Evolutionary conservation across 2,329 filamentous ascomycete species (phyloP).

Genomic region (Colletotrichum graminicola): DNA sequence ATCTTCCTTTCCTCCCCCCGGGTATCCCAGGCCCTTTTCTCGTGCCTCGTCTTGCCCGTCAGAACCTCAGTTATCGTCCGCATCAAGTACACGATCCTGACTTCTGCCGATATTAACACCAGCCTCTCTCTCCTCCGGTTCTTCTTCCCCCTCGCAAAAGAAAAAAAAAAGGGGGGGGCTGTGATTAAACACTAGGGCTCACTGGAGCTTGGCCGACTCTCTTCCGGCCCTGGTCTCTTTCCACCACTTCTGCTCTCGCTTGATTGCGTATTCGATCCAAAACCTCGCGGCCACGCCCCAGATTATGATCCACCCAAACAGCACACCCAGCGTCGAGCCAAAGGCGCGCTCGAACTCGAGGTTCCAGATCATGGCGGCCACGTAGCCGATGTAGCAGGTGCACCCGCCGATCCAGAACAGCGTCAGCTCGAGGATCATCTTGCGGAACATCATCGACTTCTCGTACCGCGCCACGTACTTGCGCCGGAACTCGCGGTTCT

Average conservation of each 20-base stretch:
- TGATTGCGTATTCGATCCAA: slow-evolving; percentile 37
- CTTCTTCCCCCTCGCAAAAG: background rate
- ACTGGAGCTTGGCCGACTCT: slow-evolving; percentile 37
- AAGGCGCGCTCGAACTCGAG: slow-evolving; percentile 39
- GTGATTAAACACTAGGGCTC: slow-evolving; percentile 41
- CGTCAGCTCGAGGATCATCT: slow-evolving; percentile 40
- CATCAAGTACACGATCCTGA: slow-evolving; percentile 32
- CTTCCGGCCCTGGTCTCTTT: slow-evolving; percentile 38
- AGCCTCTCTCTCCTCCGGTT: slow-evolving; percentile 19
- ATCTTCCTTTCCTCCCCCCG: slow-evolving; percentile 10
- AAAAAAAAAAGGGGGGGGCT: background rate
- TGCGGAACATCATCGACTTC: slow-evolving; percentile 40
- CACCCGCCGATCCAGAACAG: slow-evolving; percentile 40
- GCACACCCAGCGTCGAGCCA: slow-evolving; percentile 30
- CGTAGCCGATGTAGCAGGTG: slow-evolving; percentile 33
- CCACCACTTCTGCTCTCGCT: slow-evolving; percentile 38
- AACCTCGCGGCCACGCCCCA: slow-evolving; percentile 35
- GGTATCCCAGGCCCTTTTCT: slow-evolving; percentile 12
- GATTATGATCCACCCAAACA: slow-evolving; percentile 39
- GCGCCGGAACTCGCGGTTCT: slow-evolving; percentile 40
- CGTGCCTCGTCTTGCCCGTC: slow-evolving; percentile 14
- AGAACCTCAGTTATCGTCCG: slow-evolving; percentile 8
- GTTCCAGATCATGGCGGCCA: slow-evolving; percentile 38
- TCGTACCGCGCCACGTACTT: slow-evolving; percentile 36
- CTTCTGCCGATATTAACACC: slow-evolving; percentile 36